Conservation (phyloP, 345 rosid genomes). For the Eucalyptus cladocalyx region DNA sequence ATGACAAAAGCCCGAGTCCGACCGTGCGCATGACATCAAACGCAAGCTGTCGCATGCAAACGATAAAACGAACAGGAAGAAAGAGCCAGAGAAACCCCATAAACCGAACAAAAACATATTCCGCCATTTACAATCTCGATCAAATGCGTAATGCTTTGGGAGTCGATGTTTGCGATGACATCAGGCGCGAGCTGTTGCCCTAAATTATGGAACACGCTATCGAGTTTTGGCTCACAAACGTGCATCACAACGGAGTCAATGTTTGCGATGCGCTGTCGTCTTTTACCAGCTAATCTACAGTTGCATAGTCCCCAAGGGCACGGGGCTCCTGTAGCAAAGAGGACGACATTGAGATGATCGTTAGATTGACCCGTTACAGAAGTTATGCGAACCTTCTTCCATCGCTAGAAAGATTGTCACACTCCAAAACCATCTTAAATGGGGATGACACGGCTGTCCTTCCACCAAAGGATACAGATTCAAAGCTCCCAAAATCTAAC, state of each 20-base stretch:
- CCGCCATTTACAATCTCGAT: background rate
- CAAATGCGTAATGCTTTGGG: background rate
- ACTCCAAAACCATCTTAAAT: no score
- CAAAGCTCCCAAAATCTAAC: no score
- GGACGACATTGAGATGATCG: no score
- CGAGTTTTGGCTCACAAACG: background rate
- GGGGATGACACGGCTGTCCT: no score
- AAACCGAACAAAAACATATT: background rate
- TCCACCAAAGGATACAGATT: no score
- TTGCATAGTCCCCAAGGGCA: background rate
- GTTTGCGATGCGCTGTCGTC: background rate
- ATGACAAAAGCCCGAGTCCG: background rate
- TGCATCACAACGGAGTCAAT: background rate
- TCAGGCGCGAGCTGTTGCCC: background rate
- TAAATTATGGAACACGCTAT: background rate
- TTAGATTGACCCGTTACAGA: no score
- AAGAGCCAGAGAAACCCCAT: background rate
- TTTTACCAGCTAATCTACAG: background rate
- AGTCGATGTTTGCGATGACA: background rate
- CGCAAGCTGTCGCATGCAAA: background rate
- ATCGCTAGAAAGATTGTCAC: no score
- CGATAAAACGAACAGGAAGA: background rate
- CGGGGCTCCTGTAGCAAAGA: background rate
- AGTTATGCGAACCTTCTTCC: no score
- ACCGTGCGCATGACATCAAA: background rate